Evolutionary conservation across 2,329 filamentous ascomycete species (phyloP).

Genomic region (Calonectria crousiana): DNA sequence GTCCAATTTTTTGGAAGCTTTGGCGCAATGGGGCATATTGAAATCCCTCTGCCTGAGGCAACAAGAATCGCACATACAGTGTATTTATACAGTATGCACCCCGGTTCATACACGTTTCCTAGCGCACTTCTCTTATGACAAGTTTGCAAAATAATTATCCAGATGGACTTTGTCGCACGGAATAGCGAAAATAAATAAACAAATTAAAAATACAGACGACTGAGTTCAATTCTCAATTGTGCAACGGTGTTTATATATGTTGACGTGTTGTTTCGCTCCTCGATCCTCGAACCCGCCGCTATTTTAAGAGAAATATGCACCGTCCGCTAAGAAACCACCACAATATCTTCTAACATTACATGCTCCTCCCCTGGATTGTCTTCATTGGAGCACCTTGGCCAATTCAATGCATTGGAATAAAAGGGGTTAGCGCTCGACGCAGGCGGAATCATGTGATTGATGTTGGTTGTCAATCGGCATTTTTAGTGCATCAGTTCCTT

Average conservation of each 20-base stretch:
- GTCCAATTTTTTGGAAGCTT: constrained; percentile 43
- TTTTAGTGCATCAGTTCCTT: too few species aligned
- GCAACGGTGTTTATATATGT: too few species aligned
- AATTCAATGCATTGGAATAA: too few species aligned
- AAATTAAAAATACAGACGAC: neutral
- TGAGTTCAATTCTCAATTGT: too few species aligned
- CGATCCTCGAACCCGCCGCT: too few species aligned
- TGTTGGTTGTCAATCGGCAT: too few species aligned
- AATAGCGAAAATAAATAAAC: neutral
- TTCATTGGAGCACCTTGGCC: neutral
- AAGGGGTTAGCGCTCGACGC: too few species aligned
- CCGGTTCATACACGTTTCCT: neutral
- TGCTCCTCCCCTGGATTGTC: neutral
- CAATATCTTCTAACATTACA: neutral
- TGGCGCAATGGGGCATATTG: constrained; percentile 27
- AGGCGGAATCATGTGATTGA: too few species aligned
- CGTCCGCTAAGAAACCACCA: neutral
- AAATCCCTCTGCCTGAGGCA: constrained; percentile 38
- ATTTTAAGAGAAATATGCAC: too few species aligned
- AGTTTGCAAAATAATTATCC: neutral
- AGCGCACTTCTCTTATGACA: neutral
- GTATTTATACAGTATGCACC: neutral
- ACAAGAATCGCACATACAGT: neutral
- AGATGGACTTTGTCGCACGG: neutral
- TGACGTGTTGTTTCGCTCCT: too few species aligned